Base-by-base conservation (phyloP, 768 basidiomycete species). In the Suillus bovinus region DNA sequence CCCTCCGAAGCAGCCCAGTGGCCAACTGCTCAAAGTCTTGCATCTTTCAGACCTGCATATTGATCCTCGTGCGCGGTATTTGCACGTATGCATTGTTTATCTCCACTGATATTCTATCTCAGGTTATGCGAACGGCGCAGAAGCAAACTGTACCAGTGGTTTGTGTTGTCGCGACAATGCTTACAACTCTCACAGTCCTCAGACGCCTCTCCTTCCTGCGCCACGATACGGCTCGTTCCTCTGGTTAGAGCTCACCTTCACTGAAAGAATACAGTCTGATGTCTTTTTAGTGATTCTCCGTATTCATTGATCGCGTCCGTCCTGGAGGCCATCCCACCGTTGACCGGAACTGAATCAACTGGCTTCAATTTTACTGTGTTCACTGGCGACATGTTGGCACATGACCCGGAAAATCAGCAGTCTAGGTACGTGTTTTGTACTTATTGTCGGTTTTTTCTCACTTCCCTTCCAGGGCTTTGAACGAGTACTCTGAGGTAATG, bases 41-140 rank as follows among this genome's bases (percentile, higher is more conserved):
- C 91, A 92, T 70, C 61, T 93, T n/a, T 90, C 89, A 1, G 90
- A 92, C 68, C 79, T 90, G 61, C 91, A 91, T 71, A 74, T 93
- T 57, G 90, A 92, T 71, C 86, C 90, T 42, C 82, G 89, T 88
- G 66, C 55, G 81, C 67, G 17, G 38, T 34, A 47, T 58, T 16
- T 41, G 41, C 49, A 53, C 54, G 33, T 22, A 49, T 47, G 16
- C 58, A 56, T 39, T 33, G 53, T 13, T 58, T 13, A 53, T 57
- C 46, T 64, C 13, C 13, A 10, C 20, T n/a, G 6, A 53, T 61
- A 13, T 64, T 60, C 54, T 4, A 22, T 50, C 22, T 5, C 64
- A 90, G 88, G 90, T 27, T 91, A 84, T 68, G 80, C 86, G 29
- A 90, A 83, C 27, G 85, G 87, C 24, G 76, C 88, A 2, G 90